Base-by-base conservation (phyloP, 371 early-diverging fungal species). In the Choanephora cucurbitarum region DNA sequence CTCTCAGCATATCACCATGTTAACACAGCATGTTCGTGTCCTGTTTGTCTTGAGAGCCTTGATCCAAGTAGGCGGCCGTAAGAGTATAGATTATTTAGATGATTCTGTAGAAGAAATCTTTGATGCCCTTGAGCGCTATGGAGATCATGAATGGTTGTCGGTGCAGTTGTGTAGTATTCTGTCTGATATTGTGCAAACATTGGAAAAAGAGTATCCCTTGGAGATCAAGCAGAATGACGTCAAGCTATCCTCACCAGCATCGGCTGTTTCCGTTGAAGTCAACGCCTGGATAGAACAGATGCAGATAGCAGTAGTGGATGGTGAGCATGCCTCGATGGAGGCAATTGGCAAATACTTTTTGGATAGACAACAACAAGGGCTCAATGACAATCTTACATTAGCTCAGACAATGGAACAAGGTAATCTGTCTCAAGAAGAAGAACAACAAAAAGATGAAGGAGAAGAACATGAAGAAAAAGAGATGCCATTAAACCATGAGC, bases 51-150 rank as follows among this genome's bases (percentile, higher is more conserved):
- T 89, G 28, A 70, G 67, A 9, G 86, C 87, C 1, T 59, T 84
- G 31, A 64, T 87, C 24, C 60, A 67, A 14, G 67, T 85, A 1
- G 80, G 78, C 17, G 84, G 84, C 1, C 50, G 52, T 1, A 60
- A 55, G 9, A 62, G 75, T 22, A 54, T 89, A 7, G 55, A 69
- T n/a, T 81, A 72, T 60, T 58, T 87, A 28, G 70, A 74, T 23
- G 89, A 86, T 54, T 69, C 80, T 1, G 70, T 89, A 1, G 74
- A 84, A 42, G 83, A 85, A 51, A 73, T 89, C 6, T 75, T 28
- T 28, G 28, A 28, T 28, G 28, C 28, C 5, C 28, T 28, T 28
- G 86, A 87, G 55, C 44, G 65, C 8, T 70, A 75, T 57, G 64
- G 66, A 63, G 23, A 61, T 54, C 48, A 77, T 34, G 58, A 61